Conservation (phyloP, 306 rosid species). For the Astragalus membranaceus region DNA sequence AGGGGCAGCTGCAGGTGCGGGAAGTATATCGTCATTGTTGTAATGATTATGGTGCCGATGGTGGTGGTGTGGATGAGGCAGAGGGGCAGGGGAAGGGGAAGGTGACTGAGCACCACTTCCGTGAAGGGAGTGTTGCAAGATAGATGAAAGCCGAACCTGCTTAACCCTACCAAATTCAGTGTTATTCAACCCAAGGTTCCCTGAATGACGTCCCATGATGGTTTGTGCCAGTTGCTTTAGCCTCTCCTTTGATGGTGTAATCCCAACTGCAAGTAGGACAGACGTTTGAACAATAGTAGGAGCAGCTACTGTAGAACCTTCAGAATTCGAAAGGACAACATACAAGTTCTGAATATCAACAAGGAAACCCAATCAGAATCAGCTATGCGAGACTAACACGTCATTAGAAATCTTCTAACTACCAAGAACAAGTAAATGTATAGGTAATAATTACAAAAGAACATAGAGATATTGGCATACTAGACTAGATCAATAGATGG, state of each 20-base stretch:
- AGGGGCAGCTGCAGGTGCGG: constrained; percentile 50
- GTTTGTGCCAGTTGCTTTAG: constrained; percentile 84
- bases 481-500: no score
- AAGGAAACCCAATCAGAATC: constrained; percentile 26
- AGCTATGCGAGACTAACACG: neutral
- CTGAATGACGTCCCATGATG: constrained; percentile 52
- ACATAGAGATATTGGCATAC: no score
- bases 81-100: constrained; percentile 42
- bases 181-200: constrained; percentile 77
- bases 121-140: constrained; percentile 54
- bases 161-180: constrained; percentile 75
- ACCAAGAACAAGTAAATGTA: neutral
- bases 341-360: constrained; percentile 59
- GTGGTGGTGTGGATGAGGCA: constrained; percentile 33
- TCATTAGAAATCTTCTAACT: neutral
- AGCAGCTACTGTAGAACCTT: constrained; percentile 63
- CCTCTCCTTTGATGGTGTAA: constrained; percentile 53
- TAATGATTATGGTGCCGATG: constrained; percentile 43
- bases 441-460: no score
- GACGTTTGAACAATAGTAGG: constrained; percentile 68
- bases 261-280: constrained; percentile 58
- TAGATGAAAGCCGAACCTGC: constrained; percentile 75
- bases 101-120: constrained; percentile 51
- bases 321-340: constrained; percentile 48
- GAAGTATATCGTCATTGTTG: constrained; percentile 31